Conservation (phyloP, 306 rosid species). For the Oxytropis ochrocephala region DNA sequence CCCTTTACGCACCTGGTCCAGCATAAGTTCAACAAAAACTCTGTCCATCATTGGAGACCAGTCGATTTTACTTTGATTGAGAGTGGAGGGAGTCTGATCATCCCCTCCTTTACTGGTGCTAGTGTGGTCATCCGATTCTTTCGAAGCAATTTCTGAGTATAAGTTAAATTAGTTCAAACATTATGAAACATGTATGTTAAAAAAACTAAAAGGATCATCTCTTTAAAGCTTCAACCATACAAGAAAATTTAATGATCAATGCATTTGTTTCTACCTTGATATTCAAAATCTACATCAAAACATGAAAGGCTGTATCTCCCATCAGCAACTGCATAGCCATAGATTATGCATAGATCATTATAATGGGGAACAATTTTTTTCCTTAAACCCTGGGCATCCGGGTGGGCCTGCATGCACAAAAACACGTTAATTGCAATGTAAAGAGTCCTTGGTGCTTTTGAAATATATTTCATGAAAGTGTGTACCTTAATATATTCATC, state of each 20-base stretch:
- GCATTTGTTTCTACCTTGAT: constrained; percentile 24
- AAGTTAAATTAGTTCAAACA: neutral
- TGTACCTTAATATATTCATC: constrained; percentile 38
- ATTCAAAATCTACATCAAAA: constrained; percentile 34
- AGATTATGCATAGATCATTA: constrained; percentile 45
- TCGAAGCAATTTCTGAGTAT: constrained; percentile 22
- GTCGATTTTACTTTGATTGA: constrained; percentile 25
- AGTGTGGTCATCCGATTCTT: constrained; percentile 24
- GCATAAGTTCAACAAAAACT: constrained; percentile 44
- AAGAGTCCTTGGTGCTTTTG: neutral
- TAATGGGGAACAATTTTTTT: constrained; percentile 30
- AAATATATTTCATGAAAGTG: neutral
- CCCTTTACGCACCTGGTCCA: constrained; percentile 45
- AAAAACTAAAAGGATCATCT: neutral
- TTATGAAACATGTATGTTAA: neutral
- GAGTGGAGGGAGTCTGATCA: neutral
- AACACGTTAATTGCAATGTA: constrained; percentile 17
- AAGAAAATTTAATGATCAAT: neutral
- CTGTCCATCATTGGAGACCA: constrained; percentile 44
- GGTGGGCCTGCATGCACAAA: constrained; percentile 44
- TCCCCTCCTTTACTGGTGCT: constrained; percentile 20
- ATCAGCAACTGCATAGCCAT: constrained; percentile 55
- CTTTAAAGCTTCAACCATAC: constrained; percentile 10
- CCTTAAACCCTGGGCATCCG: constrained; percentile 36
- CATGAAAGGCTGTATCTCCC: constrained; percentile 65